Base-by-base conservation (phyloP, 2,329 filamentous ascomycete species). In the Trichoderma polysporum region DNA sequence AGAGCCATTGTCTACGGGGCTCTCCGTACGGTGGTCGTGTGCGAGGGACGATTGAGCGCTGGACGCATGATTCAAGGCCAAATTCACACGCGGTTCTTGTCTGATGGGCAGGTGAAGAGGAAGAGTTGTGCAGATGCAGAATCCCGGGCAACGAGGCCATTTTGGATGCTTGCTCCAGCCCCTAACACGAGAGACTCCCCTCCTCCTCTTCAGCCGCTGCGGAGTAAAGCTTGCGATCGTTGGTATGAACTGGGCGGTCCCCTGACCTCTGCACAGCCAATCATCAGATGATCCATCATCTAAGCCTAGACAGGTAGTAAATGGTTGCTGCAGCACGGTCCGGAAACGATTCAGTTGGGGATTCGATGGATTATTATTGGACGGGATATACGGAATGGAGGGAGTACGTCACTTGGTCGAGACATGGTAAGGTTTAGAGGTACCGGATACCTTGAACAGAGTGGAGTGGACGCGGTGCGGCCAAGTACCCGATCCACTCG, bases 351-450 rank as follows among this genome's bases (percentile, higher is more conserved):
- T 19, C 58, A 50, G 58, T 52, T 25, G 33, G 45, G 45, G 22
- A 12, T 9, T n/a, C 35, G 19, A 45, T 22, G 45, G 8, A 52
- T 25, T n/a, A 22, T 52, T 15, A 61, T 61, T 61, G 58, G 58
- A 35, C 58, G 45, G 58, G 58, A 6, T 2, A 39, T 37, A 39
- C 31, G 58, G 58, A 17, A 61, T 61, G 58, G 58, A 61, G 58
- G 45, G 45, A 61, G 58, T 61, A 61, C 58, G 58, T 61, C 58
- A 61, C 58, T 61, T 29, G 2, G 10, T 52, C 58, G 58, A 61
- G 58, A 61, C 58, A 52, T 52, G 49, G 15, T 4, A 52, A 10
- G 49, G 27, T 31, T 19, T 27, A 25, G 15, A 52, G 35, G 58
- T 61, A 61, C 58, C 17, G 45, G 58, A 22, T 61, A 61, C 58